Evolutionary conservation across 345 rosid genomes (phyloP).

Genomic region (Nasturtium officinale): DNA sequence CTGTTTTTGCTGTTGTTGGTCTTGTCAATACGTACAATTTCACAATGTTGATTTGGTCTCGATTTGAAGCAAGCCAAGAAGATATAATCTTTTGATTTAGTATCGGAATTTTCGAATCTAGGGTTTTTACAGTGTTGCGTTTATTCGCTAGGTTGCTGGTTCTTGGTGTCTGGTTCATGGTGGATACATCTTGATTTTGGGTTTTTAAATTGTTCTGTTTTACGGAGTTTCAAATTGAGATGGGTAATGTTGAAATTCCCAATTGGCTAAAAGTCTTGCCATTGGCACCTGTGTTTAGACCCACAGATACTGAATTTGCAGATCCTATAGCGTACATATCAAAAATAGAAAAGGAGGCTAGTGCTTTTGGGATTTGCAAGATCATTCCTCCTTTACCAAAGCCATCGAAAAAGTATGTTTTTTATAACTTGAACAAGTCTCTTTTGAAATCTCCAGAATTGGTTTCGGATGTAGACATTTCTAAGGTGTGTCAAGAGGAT

Average conservation of each 20-base stretch:
- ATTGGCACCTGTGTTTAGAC: constrained; percentile 86
- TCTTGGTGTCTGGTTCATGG: constrained; percentile 2
- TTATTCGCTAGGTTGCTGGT: not conserved
- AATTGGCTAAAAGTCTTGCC: constrained; percentile 88
- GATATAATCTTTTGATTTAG: not conserved
- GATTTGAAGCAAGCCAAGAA: not conserved
- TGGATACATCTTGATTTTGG: constrained; percentile 14
- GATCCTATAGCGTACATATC: constrained; percentile 98
- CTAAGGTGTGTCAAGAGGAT: constrained; percentile 49
- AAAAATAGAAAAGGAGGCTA: constrained; percentile 92
- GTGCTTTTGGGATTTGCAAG: constrained; percentile 95
- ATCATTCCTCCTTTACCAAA: constrained; percentile 92
- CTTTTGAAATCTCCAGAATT: constrained; percentile 77
- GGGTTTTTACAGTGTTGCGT: constrained; percentile 48
- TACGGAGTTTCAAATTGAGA: constrained; percentile 34
- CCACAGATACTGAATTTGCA: constrained; percentile 96
- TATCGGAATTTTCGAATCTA: constrained; percentile 42
- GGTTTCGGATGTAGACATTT: constrained; percentile 49
- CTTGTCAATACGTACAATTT: not conserved
- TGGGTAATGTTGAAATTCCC: constrained; percentile 91
- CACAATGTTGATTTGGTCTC: constrained; percentile 30
- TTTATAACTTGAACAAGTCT: constrained; percentile 77
- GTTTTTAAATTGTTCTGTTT: constrained; percentile 12
- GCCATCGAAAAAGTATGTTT: constrained; percentile 87
- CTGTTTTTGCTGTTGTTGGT: not conserved